phyloP scores from a whole-genome alignment of 2,329 filamentous ascomycete species.

The Stenocarpella maydis region DNA sequence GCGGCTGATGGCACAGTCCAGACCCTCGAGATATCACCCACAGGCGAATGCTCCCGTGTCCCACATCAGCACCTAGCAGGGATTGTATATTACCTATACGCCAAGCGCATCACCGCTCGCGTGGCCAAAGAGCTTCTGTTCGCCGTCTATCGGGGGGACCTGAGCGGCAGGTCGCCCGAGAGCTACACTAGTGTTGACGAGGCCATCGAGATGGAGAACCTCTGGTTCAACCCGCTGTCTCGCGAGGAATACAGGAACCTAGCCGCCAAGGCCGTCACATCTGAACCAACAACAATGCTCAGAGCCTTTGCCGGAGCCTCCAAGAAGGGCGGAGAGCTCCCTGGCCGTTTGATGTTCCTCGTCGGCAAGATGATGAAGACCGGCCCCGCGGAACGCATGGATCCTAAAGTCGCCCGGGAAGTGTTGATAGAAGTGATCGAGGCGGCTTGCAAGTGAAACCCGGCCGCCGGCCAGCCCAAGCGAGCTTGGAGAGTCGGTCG shows the following conservation, averaged over 20 bases:
- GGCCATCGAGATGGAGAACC: slow-evolving; percentile 54
- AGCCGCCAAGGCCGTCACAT: slow-evolving; percentile 52
- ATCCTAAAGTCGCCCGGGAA: slow-evolving; percentile 59
- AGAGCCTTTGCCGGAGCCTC: slow-evolving; percentile 52
- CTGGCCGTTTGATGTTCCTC: slow-evolving; percentile 68
- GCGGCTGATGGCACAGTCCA: slow-evolving; percentile 26
- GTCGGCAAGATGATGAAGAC: slow-evolving; percentile 66
- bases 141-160: slow-evolving; percentile 57
- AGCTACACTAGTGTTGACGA: slow-evolving; percentile 49
- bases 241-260: slow-evolving; percentile 57
- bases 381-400: slow-evolving; percentile 62
- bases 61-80: slow-evolving; percentile 58
- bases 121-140: slow-evolving; percentile 67
- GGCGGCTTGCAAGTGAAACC: slow-evolving; percentile 17
- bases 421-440: slow-evolving; percentile 50
- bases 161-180: slow-evolving; percentile 42
- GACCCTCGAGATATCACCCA: slow-evolving; percentile 46
- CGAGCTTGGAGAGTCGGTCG: no score
- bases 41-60: slow-evolving; percentile 57
- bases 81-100: slow-evolving; percentile 58
- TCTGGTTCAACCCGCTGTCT: slow-evolving; percentile 65
- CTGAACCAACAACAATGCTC: slow-evolving; percentile 54
- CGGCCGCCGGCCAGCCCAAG: neutral
- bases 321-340: slow-evolving; percentile 49
- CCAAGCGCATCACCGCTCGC: slow-evolving; percentile 60